Evolutionary conservation across 1,139 yeast species (phyloP).

Genomic region (Pichia sp.): DNA sequence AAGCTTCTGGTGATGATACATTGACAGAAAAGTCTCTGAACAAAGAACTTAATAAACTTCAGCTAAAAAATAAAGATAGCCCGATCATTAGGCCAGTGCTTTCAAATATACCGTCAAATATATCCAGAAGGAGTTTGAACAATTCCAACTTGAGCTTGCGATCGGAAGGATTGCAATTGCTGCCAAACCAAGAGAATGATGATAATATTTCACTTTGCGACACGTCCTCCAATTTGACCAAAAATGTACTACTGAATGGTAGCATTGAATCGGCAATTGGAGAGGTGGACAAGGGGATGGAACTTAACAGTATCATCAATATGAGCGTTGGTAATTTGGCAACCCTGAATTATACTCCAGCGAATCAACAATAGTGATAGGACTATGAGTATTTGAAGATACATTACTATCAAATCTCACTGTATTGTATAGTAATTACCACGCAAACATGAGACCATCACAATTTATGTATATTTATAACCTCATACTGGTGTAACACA

Average conservation of each 20-base stretch:
- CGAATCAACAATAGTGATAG: not conserved
- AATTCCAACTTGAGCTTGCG: not conserved
- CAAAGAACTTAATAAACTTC: conserved; percentile 4
- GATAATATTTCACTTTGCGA: not conserved
- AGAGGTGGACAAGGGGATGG: not conserved
- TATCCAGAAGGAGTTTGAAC: too few relatives aligned
- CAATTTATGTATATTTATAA: too few relatives aligned
- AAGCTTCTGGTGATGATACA: not conserved
- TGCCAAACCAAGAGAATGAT: not conserved
- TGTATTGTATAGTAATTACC: too few relatives aligned
- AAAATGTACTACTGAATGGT: not conserved
- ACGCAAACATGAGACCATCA: too few relatives aligned
- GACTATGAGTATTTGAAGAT: too few relatives aligned
- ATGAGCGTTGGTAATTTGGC: conserved; percentile 6
- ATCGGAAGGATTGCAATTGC: conserved; percentile 6
- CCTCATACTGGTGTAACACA: too few relatives aligned
- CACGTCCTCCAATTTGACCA: too few relatives aligned
- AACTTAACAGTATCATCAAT: conserved; percentile 9
- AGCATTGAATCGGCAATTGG: not conserved
- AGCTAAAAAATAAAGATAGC: not conserved
- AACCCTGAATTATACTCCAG: conserved; percentile 10
- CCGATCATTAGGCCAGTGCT: not conserved
- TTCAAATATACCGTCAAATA: too few relatives aligned
- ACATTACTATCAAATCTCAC: too few relatives aligned
- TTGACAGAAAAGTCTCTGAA: not conserved